These are phyloP conservation scores for Tetrastigma voinierianum DNA, from an alignment of 164 flowering plant species.

Conservation along the genomic window DNA sequence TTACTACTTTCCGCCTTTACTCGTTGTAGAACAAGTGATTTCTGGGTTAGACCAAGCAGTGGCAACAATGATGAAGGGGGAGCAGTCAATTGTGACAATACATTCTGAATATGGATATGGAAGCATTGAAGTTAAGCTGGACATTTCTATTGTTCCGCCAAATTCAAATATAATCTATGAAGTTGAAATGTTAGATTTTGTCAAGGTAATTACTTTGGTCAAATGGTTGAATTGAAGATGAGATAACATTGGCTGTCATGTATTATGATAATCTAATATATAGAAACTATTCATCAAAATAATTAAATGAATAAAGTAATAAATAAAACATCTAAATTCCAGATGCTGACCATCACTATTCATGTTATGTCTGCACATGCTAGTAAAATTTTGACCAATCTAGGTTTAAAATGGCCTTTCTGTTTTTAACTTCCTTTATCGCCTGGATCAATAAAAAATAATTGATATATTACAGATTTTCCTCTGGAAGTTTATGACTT, in stretches of 20 bases:
- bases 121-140: slow-evolving; percentile 38
- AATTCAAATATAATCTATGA: slow-evolving; percentile 51
- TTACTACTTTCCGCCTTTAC: slow-evolving; percentile 2
- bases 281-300: too few relatives aligned
- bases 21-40: slow-evolving; percentile 58
- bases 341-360: neutral
- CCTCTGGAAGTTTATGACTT: neutral
- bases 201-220: slow-evolving; percentile 38
- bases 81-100: slow-evolving; percentile 44
- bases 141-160: slow-evolving; percentile 50
- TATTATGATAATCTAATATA: neutral
- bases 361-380: neutral
- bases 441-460: too few relatives aligned
- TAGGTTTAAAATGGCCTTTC: neutral
- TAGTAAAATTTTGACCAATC: neutral
- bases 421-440: neutral
- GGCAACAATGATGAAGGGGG: slow-evolving; percentile 70
- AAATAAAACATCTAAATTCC: neutral
- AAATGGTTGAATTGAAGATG: neutral
- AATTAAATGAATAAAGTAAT: neutral
- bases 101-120: slow-evolving; percentile 63
- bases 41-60: slow-evolving; percentile 59
- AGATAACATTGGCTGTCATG: neutral
- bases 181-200: slow-evolving; percentile 62
- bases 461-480: too few relatives aligned